Percentiles rank a stretch among this genome's conserved stretches.
These are phyloP conservation scores for Cyberlindnera lachancei DNA, from an alignment of 805 yeast species.

Conservation along the genomic window DNA sequence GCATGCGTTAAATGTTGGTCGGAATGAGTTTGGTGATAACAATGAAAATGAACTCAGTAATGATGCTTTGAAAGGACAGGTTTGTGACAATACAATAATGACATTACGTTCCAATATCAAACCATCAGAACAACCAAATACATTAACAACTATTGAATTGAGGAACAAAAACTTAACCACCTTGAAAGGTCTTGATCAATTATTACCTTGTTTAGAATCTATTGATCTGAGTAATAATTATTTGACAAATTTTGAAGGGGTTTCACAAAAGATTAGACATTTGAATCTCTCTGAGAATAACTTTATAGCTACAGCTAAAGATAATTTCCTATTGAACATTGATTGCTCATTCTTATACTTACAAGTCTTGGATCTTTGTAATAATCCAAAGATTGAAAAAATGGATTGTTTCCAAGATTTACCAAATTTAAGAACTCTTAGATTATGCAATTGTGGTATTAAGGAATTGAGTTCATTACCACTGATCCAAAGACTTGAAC, in stretches of 20 bases:
- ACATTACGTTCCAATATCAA: too few relatives aligned
- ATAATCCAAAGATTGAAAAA: constrained; percentile 31
- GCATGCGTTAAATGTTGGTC: too few relatives aligned
- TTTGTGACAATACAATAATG: too few relatives aligned
- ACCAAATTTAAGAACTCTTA: constrained; percentile 18
- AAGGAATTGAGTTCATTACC: not conserved
- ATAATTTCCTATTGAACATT: too few relatives aligned
- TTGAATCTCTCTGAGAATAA: constrained; percentile 12
- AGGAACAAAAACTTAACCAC: too few relatives aligned
- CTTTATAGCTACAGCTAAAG: too few relatives aligned
- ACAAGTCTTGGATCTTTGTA: constrained; percentile 28
- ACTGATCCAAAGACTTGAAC: constrained; percentile 8
- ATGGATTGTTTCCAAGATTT: constrained; percentile 22
- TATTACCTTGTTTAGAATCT: constrained; percentile 27
- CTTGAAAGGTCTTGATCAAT: constrained; percentile 28
- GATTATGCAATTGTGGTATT: constrained; percentile 1
- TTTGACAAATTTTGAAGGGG: constrained; percentile 17
- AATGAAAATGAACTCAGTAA: too few relatives aligned
- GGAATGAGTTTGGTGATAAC: constrained; percentile 1
- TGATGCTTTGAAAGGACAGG: too few relatives aligned
- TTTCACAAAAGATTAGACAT: constrained; percentile 6
- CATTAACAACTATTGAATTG: too few relatives aligned
- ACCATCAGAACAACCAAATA: too few relatives aligned
- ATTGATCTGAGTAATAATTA: constrained; percentile 11
- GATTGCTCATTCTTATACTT: constrained; percentile 17